Evolutionary conservation across 768 basidiomycete species (phyloP).

Genomic region (Pisolithus marmoratus): DNA sequence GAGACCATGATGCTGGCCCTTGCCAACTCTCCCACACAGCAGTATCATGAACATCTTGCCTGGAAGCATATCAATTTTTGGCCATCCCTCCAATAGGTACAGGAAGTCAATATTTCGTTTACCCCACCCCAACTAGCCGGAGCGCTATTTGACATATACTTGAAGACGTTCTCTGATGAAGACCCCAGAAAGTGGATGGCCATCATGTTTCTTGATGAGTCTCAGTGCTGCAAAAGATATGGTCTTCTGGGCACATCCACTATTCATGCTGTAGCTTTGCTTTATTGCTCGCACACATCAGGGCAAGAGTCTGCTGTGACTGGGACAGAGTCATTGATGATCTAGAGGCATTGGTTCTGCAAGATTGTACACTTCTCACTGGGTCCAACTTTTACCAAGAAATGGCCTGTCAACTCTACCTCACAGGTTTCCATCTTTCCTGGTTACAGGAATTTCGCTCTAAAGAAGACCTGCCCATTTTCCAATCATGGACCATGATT

Average conservation of each 20-base stretch:
- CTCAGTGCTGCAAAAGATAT: background rate
- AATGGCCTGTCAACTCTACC: constrained; percentile 38
- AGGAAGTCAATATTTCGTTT: constrained; percentile 4
- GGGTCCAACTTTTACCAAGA: constrained; percentile 39
- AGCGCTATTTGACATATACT: constrained; percentile 22
- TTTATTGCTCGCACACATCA: constrained; percentile 37
- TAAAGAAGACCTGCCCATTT: constrained; percentile 11
- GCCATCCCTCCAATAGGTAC: background rate
- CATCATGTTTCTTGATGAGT: background rate
- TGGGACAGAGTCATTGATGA: constrained; percentile 40
- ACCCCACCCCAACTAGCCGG: constrained; percentile 19
- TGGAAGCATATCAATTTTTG: constrained; percentile 18
- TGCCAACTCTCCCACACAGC: background rate
- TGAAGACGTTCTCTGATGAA: constrained; percentile 26
- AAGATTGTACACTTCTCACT: constrained; percentile 17
- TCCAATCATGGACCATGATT: constrained; percentile 25
- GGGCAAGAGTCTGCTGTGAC: constrained; percentile 28
- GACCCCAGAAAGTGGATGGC: constrained; percentile 10
- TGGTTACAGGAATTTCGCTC: constrained; percentile 7
- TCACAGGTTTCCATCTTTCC: constrained; percentile 26
- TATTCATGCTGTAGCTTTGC: constrained; percentile 48
- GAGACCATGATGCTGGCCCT: constrained; percentile 12
- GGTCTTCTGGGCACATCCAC: constrained; percentile 26
- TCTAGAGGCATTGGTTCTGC: constrained; percentile 16
- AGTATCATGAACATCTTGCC: constrained; percentile 20